These are phyloP conservation scores for Paraleonurus japonicus DNA, from an alignment of 257 asterid genomes.

Conservation along the genomic window DNA sequence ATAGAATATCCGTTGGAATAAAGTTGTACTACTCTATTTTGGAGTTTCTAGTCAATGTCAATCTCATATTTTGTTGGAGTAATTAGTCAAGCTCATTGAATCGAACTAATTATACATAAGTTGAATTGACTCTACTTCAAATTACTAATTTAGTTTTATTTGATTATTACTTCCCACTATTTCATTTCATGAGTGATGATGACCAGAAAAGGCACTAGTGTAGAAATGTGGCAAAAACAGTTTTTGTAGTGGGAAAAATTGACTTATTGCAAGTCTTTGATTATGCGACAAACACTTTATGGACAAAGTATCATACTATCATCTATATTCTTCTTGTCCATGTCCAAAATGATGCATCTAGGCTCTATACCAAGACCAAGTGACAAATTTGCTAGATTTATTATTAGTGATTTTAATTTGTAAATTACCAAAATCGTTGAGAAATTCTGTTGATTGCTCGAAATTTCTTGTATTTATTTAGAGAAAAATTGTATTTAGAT, in stretches of 20 bases:
- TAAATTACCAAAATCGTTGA: too few relatives aligned
- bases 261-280: constrained; percentile 13
- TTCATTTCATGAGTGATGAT: constrained; percentile 21
- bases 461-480: not conserved
- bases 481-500: too few relatives aligned
- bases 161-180: constrained; percentile 8
- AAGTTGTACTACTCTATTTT: too few relatives aligned
- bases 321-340: not conserved
- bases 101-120: not conserved
- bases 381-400: not conserved
- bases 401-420: not conserved
- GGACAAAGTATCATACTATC: not conserved
- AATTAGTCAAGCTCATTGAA: not conserved
- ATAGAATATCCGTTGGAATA: too few relatives aligned
- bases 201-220: constrained; percentile 27
- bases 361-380: not conserved
- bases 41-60: too few relatives aligned
- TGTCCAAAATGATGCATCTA: constrained; percentile 7
- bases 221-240: constrained; percentile 1
- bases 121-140: not conserved
- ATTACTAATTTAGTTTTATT: not conserved
- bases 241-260: constrained; percentile 24
- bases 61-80: not conserved
- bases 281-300: constrained; percentile 10
- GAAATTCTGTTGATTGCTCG: not conserved